Conservation (phyloP, 202 grass and related monocot genomes). For the Saccharum hybrid region DNA sequence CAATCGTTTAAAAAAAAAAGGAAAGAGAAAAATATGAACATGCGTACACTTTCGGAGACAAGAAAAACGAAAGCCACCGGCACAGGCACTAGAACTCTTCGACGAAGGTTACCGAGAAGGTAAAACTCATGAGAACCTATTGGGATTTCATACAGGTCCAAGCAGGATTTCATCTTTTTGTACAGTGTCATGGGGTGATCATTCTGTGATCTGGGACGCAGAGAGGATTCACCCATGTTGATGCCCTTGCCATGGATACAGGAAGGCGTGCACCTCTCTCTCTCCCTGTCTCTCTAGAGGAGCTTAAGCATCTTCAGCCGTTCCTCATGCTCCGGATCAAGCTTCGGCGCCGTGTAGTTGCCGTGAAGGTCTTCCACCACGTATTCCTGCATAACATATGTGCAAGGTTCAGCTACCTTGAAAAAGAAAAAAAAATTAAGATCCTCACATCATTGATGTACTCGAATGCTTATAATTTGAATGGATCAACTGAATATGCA, state of each 20-base stretch:
- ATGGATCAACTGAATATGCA: background rate
- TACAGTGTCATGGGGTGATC: constrained; percentile 8
- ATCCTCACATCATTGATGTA: background rate
- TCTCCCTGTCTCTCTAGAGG: constrained; percentile 36
- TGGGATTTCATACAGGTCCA: background rate
- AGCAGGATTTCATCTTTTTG: constrained; percentile 13
- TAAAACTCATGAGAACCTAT: background rate
- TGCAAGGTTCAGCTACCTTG: background rate
- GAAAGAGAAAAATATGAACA: background rate
- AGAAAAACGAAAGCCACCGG: too few relatives aligned
- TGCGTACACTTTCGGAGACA: background rate
- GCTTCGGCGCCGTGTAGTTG: constrained; percentile 63
- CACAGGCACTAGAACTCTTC: too few relatives aligned
- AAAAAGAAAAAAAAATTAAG: background rate
- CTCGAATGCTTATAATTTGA: background rate
- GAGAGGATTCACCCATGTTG: too few relatives aligned
- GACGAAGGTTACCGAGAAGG: background rate
- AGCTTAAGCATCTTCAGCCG: constrained; percentile 76
- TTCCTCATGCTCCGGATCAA: constrained; percentile 71
- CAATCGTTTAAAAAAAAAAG: background rate
- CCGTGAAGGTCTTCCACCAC: constrained; percentile 80
- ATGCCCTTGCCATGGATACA: background rate
- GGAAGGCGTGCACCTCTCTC: background rate
- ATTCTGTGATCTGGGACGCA: background rate
- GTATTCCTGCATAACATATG: constrained; percentile 58